Percentiles rank a stretch among this genome's conserved stretches.
phyloP scores from a whole-genome alignment of 2,329 filamentous ascomycete species.

The Sporothrix humicola region DNA sequence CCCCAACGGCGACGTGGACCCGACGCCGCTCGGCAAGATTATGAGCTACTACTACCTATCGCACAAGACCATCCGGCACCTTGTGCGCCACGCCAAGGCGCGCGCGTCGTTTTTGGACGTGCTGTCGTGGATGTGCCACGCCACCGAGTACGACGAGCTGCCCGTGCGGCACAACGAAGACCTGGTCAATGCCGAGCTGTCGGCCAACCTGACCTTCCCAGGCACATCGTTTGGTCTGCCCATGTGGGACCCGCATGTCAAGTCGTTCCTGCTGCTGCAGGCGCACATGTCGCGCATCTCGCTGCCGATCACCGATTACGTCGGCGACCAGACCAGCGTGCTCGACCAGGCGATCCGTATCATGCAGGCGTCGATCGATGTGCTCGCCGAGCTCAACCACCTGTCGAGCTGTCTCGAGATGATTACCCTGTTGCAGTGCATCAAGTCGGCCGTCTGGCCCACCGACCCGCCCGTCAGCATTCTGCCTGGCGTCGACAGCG shows the following conservation, averaged over 20 bases:
- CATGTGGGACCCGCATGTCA: conserved; percentile 99
- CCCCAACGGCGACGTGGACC: conserved; percentile 85
- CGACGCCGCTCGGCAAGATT: conserved; percentile 93
- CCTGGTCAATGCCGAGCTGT: conserved; percentile 90
- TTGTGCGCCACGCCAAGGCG: conserved; percentile 73
- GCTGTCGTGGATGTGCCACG: conserved; percentile 88
- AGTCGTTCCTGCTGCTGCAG: conserved; percentile 90
- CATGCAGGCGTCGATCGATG: conserved; percentile 91
- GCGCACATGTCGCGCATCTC: conserved; percentile 93
- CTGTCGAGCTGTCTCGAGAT: conserved; percentile 78
- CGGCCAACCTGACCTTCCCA: conserved; percentile 74
- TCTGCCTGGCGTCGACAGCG: conserved; percentile 69
- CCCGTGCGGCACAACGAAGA: conserved; percentile 98
- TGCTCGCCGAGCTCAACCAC: conserved; percentile 87
- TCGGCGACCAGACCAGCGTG: conserved; percentile 88
- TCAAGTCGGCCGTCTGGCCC: conserved; percentile 93
- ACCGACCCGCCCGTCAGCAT: conserved; percentile 79
- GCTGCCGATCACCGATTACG: conserved; percentile 94
- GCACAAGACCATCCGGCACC: conserved; percentile 88
- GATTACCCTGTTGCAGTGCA: conserved; percentile 84
- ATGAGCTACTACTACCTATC: conserved; percentile 99
- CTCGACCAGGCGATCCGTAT: conserved; percentile 97
- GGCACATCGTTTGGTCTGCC: conserved; percentile 71
- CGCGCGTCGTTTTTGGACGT: conserved; percentile 73
- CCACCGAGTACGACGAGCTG: conserved; percentile 95